phyloP scores from a whole-genome alignment of 768 basidiomycete genomes.

The Lanmaoa rubissima region DNA sequence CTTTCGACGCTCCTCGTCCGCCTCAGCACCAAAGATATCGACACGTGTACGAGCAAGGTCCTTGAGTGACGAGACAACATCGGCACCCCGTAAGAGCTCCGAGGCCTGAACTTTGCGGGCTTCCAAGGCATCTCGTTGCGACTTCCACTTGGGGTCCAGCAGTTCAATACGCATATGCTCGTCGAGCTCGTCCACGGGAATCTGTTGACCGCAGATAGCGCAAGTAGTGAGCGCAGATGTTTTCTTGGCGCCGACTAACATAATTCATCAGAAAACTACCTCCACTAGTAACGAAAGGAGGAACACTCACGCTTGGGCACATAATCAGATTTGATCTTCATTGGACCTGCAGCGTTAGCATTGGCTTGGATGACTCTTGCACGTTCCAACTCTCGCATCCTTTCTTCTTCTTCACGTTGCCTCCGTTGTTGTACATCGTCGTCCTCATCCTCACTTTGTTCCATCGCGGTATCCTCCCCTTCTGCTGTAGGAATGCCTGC shows the following conservation, averaged over 20 bases:
- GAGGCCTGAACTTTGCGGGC: constrained; percentile 87
- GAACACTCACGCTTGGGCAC: constrained; percentile 80
- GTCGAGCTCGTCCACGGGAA: constrained; percentile 91
- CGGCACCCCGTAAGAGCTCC: constrained; percentile 85
- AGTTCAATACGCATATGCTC: constrained; percentile 99
- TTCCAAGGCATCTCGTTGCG: constrained; percentile 87
- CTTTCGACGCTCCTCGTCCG: constrained; percentile 86
- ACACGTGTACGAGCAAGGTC: constrained; percentile 94
- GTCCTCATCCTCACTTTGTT: constrained; percentile 86
- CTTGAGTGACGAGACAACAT: constrained; percentile 90
- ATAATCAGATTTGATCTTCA: constrained; percentile 97
- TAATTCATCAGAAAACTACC: constrained; percentile 7
- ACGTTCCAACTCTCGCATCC: constrained; percentile 66
- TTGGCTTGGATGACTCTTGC: constrained; percentile 81
- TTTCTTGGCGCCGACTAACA: constrained; percentile 61
- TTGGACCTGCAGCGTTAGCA: constrained; percentile 72
- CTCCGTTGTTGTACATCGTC: constrained; percentile 57
- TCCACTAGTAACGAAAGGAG: background rate
- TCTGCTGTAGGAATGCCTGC: constrained; percentile 46
- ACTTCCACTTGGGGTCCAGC: constrained; percentile 97
- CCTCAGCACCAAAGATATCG: constrained; percentile 94
- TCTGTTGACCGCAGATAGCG: constrained; percentile 92
- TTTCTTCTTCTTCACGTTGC: constrained; percentile 67
- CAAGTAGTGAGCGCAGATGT: constrained; percentile 79
- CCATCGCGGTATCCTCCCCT: constrained; percentile 62